Percentiles rank a stretch among this genome's conserved stretches.
phyloP scores from a whole-genome alignment of 768 basidiomycete genomes.

The Suillus decipiens region DNA sequence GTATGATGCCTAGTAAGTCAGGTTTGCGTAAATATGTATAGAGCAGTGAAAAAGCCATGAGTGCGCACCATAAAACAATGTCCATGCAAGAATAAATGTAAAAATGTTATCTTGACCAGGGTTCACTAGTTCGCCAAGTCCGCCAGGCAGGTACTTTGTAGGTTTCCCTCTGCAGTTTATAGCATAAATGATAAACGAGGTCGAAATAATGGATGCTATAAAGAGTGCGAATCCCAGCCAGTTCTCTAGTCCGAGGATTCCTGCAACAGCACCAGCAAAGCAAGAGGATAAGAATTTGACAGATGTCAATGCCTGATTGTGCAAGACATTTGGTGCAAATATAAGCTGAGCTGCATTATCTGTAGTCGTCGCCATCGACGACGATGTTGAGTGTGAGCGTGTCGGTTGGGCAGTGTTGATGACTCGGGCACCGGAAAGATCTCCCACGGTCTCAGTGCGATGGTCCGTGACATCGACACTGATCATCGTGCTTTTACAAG shows the following conservation, averaged over 20 bases:
- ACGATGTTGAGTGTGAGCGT: conserved; percentile 24
- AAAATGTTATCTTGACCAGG: conserved; percentile 91
- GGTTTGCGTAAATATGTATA: conserved; percentile 8
- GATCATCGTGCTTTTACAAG: neutral
- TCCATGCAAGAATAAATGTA: conserved; percentile 93
- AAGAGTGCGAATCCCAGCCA: conserved; percentile 83
- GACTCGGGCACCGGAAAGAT: neutral
- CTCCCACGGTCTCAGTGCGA: neutral
- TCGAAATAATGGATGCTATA: conserved; percentile 62
- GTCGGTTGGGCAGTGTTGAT: neutral
- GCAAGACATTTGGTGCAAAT: conserved; percentile 65
- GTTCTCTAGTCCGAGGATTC: conserved; percentile 88
- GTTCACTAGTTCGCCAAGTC: conserved; percentile 68
- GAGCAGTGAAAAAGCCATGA: conserved; percentile 4
- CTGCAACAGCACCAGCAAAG: conserved; percentile 86
- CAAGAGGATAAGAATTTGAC: conserved; percentile 83
- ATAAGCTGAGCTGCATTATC: conserved; percentile 59
- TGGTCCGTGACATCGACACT: neutral
- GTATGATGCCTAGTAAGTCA: conserved; percentile 42
- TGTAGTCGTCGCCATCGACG: conserved; percentile 48
- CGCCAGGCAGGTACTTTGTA: conserved; percentile 61
- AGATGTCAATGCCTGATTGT: conserved; percentile 60
- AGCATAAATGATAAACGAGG: conserved; percentile 61
- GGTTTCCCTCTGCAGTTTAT: conserved; percentile 75
- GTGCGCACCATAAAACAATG: conserved; percentile 82